These are phyloP conservation scores for Musa beccarii DNA, from an alignment of 176 grass and related monocot species.

Conservation along the genomic window DNA sequence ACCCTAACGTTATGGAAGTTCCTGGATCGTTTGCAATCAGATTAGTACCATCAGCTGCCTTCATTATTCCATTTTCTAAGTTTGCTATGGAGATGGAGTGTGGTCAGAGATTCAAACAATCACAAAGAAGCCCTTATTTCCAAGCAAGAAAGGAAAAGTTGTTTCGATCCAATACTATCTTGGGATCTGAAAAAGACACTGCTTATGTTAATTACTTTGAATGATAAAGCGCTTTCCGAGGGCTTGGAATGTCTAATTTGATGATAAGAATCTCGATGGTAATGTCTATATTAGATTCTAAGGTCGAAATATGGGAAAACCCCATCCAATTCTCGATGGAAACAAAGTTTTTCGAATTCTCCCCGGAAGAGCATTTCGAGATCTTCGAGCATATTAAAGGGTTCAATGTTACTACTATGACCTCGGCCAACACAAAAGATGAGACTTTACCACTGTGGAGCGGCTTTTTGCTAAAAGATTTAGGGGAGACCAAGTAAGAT, in stretches of 20 bases:
- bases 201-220: not conserved
- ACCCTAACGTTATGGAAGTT: slow-evolving; percentile 39
- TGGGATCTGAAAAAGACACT: too few species aligned
- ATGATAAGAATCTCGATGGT: slow-evolving; percentile 31
- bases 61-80: slow-evolving; percentile 37
- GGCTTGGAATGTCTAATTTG: slow-evolving; percentile 33
- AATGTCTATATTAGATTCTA: slow-evolving; percentile 38
- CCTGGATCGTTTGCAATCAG: slow-evolving; percentile 36
- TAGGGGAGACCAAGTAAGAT: too few species aligned
- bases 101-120: slow-evolving; percentile 36
- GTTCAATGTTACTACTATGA: slow-evolving; percentile 29
- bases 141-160: slow-evolving; percentile 7
- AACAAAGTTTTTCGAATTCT: slow-evolving; percentile 42
- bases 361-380: slow-evolving; percentile 33
- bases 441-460: slow-evolving; percentile 7
- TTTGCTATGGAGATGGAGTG: slow-evolving; percentile 49
- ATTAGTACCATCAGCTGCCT: slow-evolving; percentile 29
- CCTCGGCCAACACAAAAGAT: slow-evolving; percentile 29
- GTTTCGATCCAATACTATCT: too few species aligned
- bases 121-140: not conserved
- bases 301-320: slow-evolving; percentile 22
- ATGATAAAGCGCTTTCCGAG: slow-evolving; percentile 20
- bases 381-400: slow-evolving; percentile 36
- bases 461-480: not conserved
- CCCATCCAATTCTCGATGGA: slow-evolving; percentile 43